Evolutionary conservation across 106 monocot species (phyloP).

Genomic region (Allium fistulosum): DNA sequence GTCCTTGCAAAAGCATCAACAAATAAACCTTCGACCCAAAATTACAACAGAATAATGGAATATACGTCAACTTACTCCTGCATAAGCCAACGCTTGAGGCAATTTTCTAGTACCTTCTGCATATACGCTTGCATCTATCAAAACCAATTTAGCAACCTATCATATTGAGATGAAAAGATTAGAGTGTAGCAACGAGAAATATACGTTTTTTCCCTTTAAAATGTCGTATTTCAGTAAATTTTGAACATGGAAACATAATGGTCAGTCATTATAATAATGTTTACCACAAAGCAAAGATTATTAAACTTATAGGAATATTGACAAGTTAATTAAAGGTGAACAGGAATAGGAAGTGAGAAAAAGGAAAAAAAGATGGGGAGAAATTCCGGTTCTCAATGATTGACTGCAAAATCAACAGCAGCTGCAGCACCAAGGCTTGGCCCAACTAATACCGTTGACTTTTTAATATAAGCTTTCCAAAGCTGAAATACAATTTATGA

Average conservation of each 20-base stretch:
- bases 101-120: conserved; percentile 64
- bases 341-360: too few relatives aligned
- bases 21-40: not conserved
- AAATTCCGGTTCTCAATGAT: conserved; percentile 69
- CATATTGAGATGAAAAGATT: too few relatives aligned
- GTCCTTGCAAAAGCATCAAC: conserved; percentile 8
- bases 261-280: too few relatives aligned
- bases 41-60: not conserved
- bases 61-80: conserved; percentile 51
- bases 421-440: conserved; percentile 94
- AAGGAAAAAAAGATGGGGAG: too few relatives aligned
- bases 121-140: conserved; percentile 82
- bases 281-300: too few relatives aligned
- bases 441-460: conserved; percentile 80
- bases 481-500: conserved; percentile 28
- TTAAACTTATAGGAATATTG: too few relatives aligned
- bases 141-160: conserved; percentile 63
- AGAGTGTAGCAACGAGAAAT: too few relatives aligned
- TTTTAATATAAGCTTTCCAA: conserved; percentile 72
- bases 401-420: conserved; percentile 73
- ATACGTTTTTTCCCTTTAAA: too few relatives aligned
- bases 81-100: conserved; percentile 62
- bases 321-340: too few relatives aligned
- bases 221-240: too few relatives aligned
- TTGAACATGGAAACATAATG: too few relatives aligned